Base-by-base conservation (phyloP, 805 yeast genomes). In the Wickerhamiella slavikovae region DNA sequence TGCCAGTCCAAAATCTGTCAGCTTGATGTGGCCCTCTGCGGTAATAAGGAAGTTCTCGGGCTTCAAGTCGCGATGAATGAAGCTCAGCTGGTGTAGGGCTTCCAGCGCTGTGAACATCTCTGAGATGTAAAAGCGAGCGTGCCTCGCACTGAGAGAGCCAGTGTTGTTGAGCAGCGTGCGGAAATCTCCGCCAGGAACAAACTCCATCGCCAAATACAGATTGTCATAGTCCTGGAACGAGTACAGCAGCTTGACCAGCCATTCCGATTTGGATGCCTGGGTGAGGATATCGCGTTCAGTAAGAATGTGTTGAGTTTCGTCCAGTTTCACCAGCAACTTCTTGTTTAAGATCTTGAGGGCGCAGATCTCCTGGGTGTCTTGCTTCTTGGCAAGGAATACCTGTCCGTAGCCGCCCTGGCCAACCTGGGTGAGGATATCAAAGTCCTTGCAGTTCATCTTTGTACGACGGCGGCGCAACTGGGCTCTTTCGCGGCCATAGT, bases 321-420 rank as follows among this genome's bases (percentile, higher is more conserved):
- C 93, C 38, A 82, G 67, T 53, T 78, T 83, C 35, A 78, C 71
- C 39, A 85, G 60, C 42, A 83, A 61, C 44, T 74, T 74, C 52
- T 89, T 89, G 51, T 80, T 83, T 46, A 89, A 62, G 10, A 89
- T 78, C 51, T 89, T 89, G 43, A 89, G 60, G 2, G 99, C 99
- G 54, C 94, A 85, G 27, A 89, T 75, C 53, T 89, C 99, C 38
- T 72, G 69, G 1, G 96, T 82, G 46, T 89, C 99, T 40, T 71
- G 73, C 60, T 89, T 89, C 40, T 83, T 67, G 1, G 99, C 95
- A 37, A 89, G 57, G 44, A 79, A 89, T n/a, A 89, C 99, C 54
- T 89, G 95, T 15, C 99, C 99, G 48, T 89, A 89, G 3, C 99
- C 99, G 47, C 99, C 99, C 58, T 89, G 98, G 10, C 99, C 99